A percentile compares a stretch with the other conserved stretches of the same genome.
Conservation (phyloP, 1,139 yeast genomes). For the Taphrina deformans region DNA sequence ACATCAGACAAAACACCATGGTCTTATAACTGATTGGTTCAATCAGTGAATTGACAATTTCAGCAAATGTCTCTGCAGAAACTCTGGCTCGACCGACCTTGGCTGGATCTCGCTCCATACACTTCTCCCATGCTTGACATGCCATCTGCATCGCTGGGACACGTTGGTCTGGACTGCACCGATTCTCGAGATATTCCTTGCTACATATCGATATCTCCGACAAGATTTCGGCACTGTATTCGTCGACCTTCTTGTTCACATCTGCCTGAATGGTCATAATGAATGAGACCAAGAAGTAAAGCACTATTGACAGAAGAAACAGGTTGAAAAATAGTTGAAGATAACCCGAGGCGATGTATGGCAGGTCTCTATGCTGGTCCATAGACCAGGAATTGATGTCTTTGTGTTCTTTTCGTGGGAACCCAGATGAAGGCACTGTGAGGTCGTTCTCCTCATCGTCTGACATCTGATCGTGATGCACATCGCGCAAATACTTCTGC, state of each 20-base stretch:
- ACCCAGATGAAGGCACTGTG: slow-evolving; percentile 39
- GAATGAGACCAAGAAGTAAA: slow-evolving; percentile 58
- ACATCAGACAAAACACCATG: slow-evolving; percentile 45
- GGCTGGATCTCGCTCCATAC: slow-evolving; percentile 85
- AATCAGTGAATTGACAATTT: slow-evolving; percentile 73
- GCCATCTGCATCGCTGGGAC: slow-evolving; percentile 73
- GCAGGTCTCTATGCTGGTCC: slow-evolving; percentile 45
- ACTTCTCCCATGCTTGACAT: slow-evolving; percentile 74
- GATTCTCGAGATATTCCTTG: slow-evolving; percentile 67
- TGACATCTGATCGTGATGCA: slow-evolving; percentile 7
- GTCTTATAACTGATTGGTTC: slow-evolving; percentile 77
- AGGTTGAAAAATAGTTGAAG: slow-evolving; percentile 69
- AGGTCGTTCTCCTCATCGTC: slow-evolving; percentile 41
- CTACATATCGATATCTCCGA: slow-evolving; percentile 72
- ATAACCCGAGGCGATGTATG: slow-evolving; percentile 68
- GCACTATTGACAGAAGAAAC: slow-evolving; percentile 56
- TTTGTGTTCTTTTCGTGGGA: slow-evolving; percentile 37
- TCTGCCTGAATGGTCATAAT: slow-evolving; percentile 67
- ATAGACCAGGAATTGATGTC: slow-evolving; percentile 6
- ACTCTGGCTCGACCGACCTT: slow-evolving; percentile 73
- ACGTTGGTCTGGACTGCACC: slow-evolving; percentile 57
- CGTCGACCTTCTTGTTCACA: slow-evolving; percentile 65
- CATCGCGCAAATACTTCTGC: slow-evolving; percentile 15
- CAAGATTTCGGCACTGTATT: slow-evolving; percentile 51
- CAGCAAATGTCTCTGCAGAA: slow-evolving; percentile 80